These are phyloP conservation scores for Kingdonia uniflora DNA, from an alignment of 164 flowering plant genomes.

Conservation along the genomic window DNA sequence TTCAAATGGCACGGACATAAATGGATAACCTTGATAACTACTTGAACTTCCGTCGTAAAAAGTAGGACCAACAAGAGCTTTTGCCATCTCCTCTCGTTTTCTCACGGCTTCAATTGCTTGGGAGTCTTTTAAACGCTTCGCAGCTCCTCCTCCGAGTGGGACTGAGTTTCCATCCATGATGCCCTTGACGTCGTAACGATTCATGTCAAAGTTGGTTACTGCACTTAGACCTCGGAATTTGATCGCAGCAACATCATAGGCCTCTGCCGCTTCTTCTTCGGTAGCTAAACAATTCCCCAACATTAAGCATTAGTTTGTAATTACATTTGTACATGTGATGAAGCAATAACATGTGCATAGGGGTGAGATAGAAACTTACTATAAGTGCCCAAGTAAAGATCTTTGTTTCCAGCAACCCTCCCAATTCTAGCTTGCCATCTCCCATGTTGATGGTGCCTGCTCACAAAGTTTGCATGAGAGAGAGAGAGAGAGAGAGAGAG, in stretches of 20 bases:
- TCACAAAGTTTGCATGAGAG: not conserved
- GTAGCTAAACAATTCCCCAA: constrained; percentile 36
- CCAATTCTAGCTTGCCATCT: constrained; percentile 99
- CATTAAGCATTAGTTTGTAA: too few species aligned
- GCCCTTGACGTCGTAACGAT: constrained; percentile 70
- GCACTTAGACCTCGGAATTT: constrained; percentile 84
- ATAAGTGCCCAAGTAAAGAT: constrained; percentile 92
- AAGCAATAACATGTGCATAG: too few species aligned
- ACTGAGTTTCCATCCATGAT: constrained; percentile 65
- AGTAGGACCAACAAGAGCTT: constrained; percentile 2
- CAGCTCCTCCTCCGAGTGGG: constrained; percentile 71
- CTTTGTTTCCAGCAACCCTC: constrained; percentile 94
- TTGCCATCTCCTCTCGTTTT: constrained; percentile 6
- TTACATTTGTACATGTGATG: too few species aligned
- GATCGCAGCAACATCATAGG: constrained; percentile 92
- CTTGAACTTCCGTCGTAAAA: constrained; percentile 7
- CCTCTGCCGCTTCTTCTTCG: constrained; percentile 97
- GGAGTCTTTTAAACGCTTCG: constrained; percentile 55
- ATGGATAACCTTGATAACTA: constrained; percentile 29
- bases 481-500: constrained; percentile 1
- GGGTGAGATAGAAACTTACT: constrained; percentile 31
- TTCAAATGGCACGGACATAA: constrained; percentile 21
- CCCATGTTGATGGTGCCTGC: constrained; percentile 94
- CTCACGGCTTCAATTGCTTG: constrained; percentile 5
- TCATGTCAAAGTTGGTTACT: constrained; percentile 93